These are phyloP conservation scores for Mallotus repandus DNA, from an alignment of 441 rosid species.

Conservation along the genomic window DNA sequence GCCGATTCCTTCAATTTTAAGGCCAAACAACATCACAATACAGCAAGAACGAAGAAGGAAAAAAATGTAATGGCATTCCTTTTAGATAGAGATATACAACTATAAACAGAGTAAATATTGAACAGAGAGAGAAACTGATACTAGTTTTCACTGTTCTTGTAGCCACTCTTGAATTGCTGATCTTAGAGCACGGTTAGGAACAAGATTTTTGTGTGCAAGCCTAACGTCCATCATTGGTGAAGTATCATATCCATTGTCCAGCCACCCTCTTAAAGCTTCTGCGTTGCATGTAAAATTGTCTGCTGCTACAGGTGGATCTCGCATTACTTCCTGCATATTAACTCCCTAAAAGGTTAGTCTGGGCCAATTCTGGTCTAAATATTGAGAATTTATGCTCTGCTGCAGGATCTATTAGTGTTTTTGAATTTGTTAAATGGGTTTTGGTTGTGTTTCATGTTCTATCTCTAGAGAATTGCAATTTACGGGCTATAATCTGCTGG, in stretches of 20 bases:
- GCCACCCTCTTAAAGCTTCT: conserved; percentile 91
- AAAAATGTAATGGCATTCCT: neutral
- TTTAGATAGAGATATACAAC: neutral
- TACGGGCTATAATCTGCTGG: too few relatives aligned
- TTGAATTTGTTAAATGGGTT: too few relatives aligned
- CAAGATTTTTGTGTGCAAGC: conserved; percentile 60
- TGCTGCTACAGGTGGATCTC: conserved; percentile 88
- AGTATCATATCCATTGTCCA: conserved; percentile 76
- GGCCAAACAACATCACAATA: neutral
- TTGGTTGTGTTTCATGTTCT: too few relatives aligned
- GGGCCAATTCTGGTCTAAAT: too few relatives aligned
- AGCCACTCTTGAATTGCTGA: conserved; percentile 78
- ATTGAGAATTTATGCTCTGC: too few relatives aligned
- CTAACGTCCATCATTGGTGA: conserved; percentile 77
- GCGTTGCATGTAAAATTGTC: conserved; percentile 91
- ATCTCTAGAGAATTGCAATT: too few relatives aligned
- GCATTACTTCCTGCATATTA: conserved; percentile 82
- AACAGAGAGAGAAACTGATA: neutral
- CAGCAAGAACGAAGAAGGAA: neutral
- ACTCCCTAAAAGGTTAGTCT: too few relatives aligned
- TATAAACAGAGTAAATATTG: conserved; percentile 1
- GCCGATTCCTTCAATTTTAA: too few relatives aligned
- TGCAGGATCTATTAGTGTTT: too few relatives aligned
- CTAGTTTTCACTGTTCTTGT: conserved; percentile 28
- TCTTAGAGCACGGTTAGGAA: conserved; percentile 85